Evolutionary conservation across 352 stramenopile species (phyloP).

Genomic region (Thraustochytrium striatum): DNA sequence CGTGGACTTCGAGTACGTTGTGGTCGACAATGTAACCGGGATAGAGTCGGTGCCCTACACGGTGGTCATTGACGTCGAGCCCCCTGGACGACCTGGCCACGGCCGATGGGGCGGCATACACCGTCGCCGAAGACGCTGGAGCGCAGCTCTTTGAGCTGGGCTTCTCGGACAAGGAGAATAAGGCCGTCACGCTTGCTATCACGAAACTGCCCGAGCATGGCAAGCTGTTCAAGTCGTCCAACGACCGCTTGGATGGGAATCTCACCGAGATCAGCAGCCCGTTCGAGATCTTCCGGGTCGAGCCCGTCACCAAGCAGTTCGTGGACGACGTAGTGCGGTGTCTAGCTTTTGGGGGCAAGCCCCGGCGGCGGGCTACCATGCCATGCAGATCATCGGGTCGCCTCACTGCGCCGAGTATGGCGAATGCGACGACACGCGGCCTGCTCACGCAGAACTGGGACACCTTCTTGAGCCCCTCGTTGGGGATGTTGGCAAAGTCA

Average conservation of each 20-base stretch:
- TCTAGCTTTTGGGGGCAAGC: not conserved
- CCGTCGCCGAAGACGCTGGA: not conserved
- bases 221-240: not conserved
- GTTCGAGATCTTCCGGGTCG: not conserved
- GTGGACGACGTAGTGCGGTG: not conserved
- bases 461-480: no score
- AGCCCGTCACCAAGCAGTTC: not conserved
- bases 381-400: not conserved
- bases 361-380: not conserved
- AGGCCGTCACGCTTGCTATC: not conserved
- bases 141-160: not conserved
- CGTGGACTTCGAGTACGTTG: not conserved
- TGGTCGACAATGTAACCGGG: not conserved
- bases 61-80: not conserved
- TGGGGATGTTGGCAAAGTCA: no score
- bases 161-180: not conserved
- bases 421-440: not conserved
- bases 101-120: not conserved
- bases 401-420: not conserved
- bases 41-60: not conserved
- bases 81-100: not conserved
- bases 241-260: not conserved
- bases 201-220: not conserved
- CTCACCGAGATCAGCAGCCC: not conserved
- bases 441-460: not conserved